phyloP scores from a whole-genome alignment of 2,329 filamentous ascomycete species.

The Colletotrichum ledebouriae region DNA sequence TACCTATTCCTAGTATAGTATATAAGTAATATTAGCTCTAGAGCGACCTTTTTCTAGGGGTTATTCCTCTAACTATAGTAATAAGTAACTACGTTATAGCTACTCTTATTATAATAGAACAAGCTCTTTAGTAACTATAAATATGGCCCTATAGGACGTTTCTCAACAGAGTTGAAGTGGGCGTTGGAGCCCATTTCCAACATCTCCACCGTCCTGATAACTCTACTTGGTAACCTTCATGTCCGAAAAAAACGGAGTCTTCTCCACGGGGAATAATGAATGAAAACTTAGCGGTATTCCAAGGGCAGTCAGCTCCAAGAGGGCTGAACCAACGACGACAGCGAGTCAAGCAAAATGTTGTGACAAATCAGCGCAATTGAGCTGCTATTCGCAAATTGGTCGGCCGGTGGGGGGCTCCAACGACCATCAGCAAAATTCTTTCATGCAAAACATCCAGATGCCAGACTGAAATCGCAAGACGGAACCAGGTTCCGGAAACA shows the following conservation, averaged over 20 bases:
- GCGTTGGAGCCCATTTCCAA: conserved; percentile 18
- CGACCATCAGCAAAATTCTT: conserved; percentile 7
- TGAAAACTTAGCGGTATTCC: no score
- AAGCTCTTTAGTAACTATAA: no score
- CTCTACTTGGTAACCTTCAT: no score
- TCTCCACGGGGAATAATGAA: no score
- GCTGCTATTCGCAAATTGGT: neutral
- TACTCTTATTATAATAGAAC: no score
- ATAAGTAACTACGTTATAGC: no score
- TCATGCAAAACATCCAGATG: conserved; percentile 11
- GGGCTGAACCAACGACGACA: neutral
- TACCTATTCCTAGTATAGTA: no score
- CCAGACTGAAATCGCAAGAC: conserved; percentile 1
- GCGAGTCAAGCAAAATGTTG: conserved; percentile 25
- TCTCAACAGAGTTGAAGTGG: conserved; percentile 10
- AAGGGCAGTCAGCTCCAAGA: neutral
- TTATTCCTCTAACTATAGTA: no score
- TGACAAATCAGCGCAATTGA: conserved; percentile 26
- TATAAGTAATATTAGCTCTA: no score
- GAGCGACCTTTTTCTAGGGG: no score
- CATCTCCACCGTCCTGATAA: neutral
- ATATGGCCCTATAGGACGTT: no score
- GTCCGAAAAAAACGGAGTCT: no score
- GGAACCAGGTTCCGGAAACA: conserved; percentile 21
- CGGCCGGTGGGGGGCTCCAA: conserved; percentile 15